phyloP scores from a whole-genome alignment of 805 yeast species.

The Lachancea lanzarotensis region DNA sequence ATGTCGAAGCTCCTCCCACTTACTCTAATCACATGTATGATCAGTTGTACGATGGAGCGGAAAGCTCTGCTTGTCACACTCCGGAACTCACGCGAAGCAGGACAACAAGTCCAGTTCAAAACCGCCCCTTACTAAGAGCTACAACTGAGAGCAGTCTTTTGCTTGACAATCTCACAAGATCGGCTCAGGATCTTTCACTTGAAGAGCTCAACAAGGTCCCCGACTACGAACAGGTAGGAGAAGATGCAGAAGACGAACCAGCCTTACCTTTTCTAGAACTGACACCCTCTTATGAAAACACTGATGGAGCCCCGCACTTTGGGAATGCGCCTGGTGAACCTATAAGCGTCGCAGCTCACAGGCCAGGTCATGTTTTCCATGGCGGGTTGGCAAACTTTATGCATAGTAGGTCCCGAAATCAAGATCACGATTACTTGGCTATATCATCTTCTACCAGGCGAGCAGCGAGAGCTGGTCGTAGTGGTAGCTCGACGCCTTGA shows the following conservation, averaged over 20 bases:
- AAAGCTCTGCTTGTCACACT: background rate
- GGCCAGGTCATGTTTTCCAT: background rate
- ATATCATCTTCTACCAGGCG: background rate
- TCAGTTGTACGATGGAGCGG: constrained; percentile 44
- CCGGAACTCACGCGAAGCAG: constrained; percentile 2
- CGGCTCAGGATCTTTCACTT: constrained; percentile 24
- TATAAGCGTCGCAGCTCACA: background rate
- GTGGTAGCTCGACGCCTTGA: background rate
- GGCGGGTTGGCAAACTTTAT: constrained; percentile 6
- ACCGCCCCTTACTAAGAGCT: background rate
- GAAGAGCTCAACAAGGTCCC: constrained; percentile 58
- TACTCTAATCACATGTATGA: constrained; percentile 70
- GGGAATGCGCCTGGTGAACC: background rate
- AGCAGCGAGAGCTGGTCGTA: background rate
- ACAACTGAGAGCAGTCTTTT: background rate
- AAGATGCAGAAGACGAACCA: constrained; percentile 38
- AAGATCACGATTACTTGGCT: background rate
- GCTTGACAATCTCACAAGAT: background rate
- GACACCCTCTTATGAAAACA: constrained; percentile 51
- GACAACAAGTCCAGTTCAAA: background rate
- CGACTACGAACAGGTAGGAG: constrained; percentile 65
- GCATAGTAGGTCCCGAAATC: background rate
- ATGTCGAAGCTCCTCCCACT: constrained; percentile 65
- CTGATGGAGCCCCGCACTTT: background rate
- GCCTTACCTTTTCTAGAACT: constrained; percentile 22